phyloP scores from a whole-genome alignment of 164 flowering plant species.

The Kalanchoe fedtschenkoi region DNA sequence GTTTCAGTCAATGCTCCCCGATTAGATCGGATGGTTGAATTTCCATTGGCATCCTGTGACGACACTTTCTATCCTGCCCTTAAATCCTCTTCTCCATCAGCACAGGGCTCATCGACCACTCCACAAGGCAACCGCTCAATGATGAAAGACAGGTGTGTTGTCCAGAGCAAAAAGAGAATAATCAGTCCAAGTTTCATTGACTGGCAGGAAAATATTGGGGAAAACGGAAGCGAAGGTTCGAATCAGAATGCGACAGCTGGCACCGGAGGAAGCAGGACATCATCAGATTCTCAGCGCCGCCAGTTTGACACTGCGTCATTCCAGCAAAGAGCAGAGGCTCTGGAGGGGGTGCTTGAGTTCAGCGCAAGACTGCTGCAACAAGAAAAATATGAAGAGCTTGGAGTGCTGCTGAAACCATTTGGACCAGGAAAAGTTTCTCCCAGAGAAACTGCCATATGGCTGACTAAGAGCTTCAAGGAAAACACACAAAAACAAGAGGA shows the following conservation, averaged over 20 bases:
- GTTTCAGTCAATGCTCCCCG: constrained; percentile 85
- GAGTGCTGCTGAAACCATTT: constrained; percentile 81
- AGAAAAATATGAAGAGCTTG: constrained; percentile 74
- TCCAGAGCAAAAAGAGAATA: constrained; percentile 32
- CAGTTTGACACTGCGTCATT: constrained; percentile 74
- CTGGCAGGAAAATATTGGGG: constrained; percentile 16
- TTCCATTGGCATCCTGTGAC: constrained; percentile 64
- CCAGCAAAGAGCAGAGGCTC: constrained; percentile 95
- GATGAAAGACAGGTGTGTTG: constrained; percentile 69
- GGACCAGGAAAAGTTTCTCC: constrained; percentile 96
- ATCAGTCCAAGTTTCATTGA: constrained; percentile 21
- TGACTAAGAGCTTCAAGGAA: constrained; percentile 91
- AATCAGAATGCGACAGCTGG: constrained; percentile 37
- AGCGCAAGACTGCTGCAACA: constrained; percentile 84
- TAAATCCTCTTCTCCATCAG: constrained; percentile 33
- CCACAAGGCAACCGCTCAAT: constrained; percentile 44
- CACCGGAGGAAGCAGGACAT: constrained; percentile 43
- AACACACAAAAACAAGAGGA: constrained; percentile 14
- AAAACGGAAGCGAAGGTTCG: constrained; percentile 41
- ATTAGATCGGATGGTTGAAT: constrained; percentile 76
- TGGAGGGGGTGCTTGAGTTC: constrained; percentile 95
- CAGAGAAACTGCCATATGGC: constrained; percentile 95
- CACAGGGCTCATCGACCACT: constrained; percentile 37
- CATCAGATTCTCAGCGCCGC: constrained; percentile 40
- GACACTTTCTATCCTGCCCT: constrained; percentile 33